Evolutionary conservation across 495 filamentous ascomycete species (phyloP).

Genomic region (Penicillium herquei): DNA sequence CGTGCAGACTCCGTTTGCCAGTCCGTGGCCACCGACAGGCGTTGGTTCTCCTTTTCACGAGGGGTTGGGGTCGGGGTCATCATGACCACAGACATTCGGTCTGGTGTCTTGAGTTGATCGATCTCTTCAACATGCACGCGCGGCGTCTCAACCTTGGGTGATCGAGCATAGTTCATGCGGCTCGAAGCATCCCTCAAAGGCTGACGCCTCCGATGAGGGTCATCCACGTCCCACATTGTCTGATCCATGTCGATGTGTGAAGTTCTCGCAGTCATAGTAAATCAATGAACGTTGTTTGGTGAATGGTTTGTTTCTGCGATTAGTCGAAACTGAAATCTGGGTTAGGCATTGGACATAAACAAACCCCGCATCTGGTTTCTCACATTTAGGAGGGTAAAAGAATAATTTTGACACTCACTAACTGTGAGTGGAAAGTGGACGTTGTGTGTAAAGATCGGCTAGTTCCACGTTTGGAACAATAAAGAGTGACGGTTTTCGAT

Average conservation of each 20-base stretch:
- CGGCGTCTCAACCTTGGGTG: constrained; percentile 24
- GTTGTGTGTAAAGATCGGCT: constrained; percentile 12
- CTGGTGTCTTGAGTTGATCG: constrained; percentile 28
- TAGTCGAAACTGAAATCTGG: neutral
- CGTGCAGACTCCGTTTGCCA: constrained; percentile 56
- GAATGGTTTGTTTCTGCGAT: neutral
- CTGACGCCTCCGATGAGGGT: constrained; percentile 36
- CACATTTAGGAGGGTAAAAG: neutral
- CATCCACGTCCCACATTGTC: constrained; percentile 17
- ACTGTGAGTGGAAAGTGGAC: neutral
- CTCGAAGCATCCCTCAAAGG: constrained; percentile 51
- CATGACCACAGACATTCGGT: constrained; percentile 39
- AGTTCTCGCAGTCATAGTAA: neutral
- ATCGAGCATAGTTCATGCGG: constrained; percentile 42
- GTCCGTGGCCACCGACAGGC: constrained; percentile 54
- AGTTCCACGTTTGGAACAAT: constrained; percentile 1
- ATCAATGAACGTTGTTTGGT: neutral
- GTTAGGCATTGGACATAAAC: neutral
- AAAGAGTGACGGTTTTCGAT: constrained; percentile 17
- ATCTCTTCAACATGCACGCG: constrained; percentile 23
- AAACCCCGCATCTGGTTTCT: neutral
- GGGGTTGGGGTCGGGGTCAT: constrained; percentile 29
- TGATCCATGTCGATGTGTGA: constrained; percentile 12
- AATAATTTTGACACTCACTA: constrained; percentile 3
- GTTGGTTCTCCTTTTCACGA: constrained; percentile 47